These are phyloP conservation scores for Salix koriyanagi DNA, from an alignment of 345 rosid genomes.

Conservation along the genomic window DNA sequence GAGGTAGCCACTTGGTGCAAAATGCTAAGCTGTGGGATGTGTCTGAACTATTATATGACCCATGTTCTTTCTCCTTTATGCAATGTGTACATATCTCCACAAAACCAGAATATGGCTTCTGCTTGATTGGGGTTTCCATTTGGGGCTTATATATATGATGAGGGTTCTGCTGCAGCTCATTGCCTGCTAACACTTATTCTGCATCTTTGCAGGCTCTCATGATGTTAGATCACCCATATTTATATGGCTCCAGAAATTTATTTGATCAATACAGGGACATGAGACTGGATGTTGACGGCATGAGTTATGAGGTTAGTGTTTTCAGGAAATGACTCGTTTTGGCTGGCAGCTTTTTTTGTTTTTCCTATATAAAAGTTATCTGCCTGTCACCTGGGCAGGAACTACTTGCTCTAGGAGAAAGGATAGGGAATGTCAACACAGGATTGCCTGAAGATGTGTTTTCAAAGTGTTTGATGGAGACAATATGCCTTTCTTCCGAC, in stretches of 20 bases:
- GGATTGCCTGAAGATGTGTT: slow-evolving; percentile 32
- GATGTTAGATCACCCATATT: slow-evolving; percentile 46
- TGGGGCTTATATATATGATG: not conserved
- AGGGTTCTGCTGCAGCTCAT: not conserved
- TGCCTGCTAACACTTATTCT: not conserved
- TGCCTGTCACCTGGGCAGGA: slow-evolving; percentile 22
- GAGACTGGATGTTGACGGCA: slow-evolving; percentile 81
- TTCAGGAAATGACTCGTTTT: not conserved
- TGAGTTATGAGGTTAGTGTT: slow-evolving; percentile 72
- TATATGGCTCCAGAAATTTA: slow-evolving; percentile 49
- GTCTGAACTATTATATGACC: not conserved
- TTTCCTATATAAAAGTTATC: not conserved
- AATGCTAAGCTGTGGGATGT: not conserved
- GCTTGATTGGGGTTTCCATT: not conserved
- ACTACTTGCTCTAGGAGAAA: slow-evolving; percentile 37
- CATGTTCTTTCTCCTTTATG: not conserved
- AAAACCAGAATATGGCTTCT: not conserved
- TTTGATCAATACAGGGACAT: slow-evolving; percentile 75
- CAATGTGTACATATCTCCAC: not conserved
- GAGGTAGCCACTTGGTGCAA: not conserved
- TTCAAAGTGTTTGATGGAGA: slow-evolving; percentile 24
- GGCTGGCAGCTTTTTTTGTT: not conserved
- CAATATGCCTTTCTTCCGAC: slow-evolving; percentile 1
- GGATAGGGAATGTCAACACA: slow-evolving; percentile 34
- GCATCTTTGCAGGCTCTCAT: slow-evolving; percentile 49